Evolutionary conservation across 768 basidiomycete genomes (phyloP).

Genomic region (Exsudoporus frostii): DNA sequence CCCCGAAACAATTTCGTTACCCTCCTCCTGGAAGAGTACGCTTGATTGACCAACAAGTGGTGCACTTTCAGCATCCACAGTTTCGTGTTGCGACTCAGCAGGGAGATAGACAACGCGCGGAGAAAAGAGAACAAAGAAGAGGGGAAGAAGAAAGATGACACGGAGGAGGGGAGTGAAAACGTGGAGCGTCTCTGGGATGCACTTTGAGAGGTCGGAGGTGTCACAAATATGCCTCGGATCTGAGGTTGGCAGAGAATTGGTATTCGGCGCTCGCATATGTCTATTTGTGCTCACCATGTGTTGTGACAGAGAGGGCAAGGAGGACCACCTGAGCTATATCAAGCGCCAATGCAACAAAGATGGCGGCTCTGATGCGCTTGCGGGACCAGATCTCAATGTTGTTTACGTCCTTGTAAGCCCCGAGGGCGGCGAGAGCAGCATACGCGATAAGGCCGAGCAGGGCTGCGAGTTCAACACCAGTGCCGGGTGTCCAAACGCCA

Average conservation of each 20-base stretch:
- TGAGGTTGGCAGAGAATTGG: not conserved
- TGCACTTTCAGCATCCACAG: constrained; percentile 19
- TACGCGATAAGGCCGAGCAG: constrained; percentile 68
- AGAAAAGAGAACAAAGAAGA: constrained; percentile 57
- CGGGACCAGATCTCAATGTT: constrained; percentile 67
- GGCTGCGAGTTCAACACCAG: constrained; percentile 66
- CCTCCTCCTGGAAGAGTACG: constrained; percentile 53
- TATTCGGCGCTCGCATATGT: not conserved
- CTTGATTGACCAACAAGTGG: constrained; percentile 39
- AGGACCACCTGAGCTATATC: constrained; percentile 62
- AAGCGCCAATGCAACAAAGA: constrained; percentile 51
- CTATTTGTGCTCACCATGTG: constrained; percentile 33
- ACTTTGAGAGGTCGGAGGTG: constrained; percentile 22
- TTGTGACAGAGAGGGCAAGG: constrained; percentile 38
- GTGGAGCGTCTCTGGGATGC: constrained; percentile 42
- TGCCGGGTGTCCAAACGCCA: constrained; percentile 59
- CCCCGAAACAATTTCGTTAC: constrained; percentile 32
- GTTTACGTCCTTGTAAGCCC: constrained; percentile 75
- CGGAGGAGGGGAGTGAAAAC: constrained; percentile 62
- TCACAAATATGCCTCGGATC: constrained; percentile 20
- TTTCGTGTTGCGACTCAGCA: constrained; percentile 17
- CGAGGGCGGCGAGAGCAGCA: constrained; percentile 67
- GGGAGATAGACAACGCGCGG: constrained; percentile 64
- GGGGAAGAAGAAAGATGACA: constrained; percentile 55
- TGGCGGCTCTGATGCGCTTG: constrained; percentile 52